phyloP scores from a whole-genome alignment of 2,329 filamentous ascomycete genomes.

The Lachnellula hyalina region DNA sequence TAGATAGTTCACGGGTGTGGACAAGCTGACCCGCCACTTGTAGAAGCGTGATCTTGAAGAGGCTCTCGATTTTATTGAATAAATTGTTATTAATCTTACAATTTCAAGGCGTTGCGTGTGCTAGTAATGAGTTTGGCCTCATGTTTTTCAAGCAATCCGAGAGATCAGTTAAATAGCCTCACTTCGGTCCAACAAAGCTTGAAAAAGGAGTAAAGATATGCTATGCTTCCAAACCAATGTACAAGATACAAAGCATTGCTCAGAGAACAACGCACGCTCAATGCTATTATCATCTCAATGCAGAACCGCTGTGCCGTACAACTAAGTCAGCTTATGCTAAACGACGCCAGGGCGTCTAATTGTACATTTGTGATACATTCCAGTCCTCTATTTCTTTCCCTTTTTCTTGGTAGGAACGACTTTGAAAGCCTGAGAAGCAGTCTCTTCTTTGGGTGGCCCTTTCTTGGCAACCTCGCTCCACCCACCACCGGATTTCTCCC shows the following conservation, averaged over 20 bases:
- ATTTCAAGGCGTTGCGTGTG: too few species aligned
- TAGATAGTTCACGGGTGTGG: too few species aligned
- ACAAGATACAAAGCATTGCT: conserved; percentile 2
- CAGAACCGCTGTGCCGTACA: conserved; percentile 16
- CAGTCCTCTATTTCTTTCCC: conserved; percentile 58
- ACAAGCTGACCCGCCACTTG: too few species aligned
- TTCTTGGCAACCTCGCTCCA: conserved; percentile 99
- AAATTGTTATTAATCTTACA: too few species aligned
- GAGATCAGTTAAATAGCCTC: too few species aligned
- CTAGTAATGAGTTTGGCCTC: too few species aligned
- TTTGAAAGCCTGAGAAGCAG: conserved; percentile 59
- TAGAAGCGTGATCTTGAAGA: too few species aligned
- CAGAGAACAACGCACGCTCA: not conserved
- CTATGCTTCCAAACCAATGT: not conserved
- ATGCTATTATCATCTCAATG: conserved; percentile 7
- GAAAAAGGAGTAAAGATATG: not conserved
- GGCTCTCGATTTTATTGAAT: too few species aligned
- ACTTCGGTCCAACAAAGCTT: not conserved
- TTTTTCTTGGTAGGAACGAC: conserved; percentile 92
- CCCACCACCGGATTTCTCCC: conserved; percentile 52
- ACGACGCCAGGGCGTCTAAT: conserved; percentile 15
- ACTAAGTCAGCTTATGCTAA: conserved; percentile 14
- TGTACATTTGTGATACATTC: conserved; percentile 22
- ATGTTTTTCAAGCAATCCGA: too few species aligned
- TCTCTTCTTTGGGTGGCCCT: conserved; percentile 47